phyloP scores from a whole-genome alignment of 83 land plant species.

The Picea abies region DNA sequence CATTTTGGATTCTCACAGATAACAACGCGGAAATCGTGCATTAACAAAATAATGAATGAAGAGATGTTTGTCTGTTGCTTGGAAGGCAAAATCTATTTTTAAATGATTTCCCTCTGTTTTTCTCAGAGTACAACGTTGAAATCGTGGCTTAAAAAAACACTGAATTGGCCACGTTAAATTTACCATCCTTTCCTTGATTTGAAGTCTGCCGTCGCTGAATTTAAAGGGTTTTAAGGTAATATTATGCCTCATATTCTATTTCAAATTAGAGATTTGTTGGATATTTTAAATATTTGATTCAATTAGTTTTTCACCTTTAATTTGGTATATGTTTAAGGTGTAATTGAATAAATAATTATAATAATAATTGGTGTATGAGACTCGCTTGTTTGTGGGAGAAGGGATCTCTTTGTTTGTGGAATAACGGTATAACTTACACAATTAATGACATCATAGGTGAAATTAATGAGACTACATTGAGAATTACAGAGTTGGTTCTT shows the following conservation, averaged over 20 bases:
- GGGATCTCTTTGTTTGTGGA: constrained; percentile 18
- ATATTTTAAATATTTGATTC: neutral
- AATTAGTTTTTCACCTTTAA: neutral
- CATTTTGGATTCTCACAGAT: no score
- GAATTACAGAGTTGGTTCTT: constrained; percentile 86
- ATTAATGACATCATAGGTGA: constrained; percentile 80
- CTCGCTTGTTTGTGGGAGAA: no score
- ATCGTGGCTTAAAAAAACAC: no score
- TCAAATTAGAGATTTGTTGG: neutral
- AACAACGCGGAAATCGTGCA: no score
- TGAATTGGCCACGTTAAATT: no score
- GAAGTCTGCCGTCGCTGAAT: no score
- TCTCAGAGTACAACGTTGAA: no score
- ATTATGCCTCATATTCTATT: neutral
- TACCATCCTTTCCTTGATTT: no score
- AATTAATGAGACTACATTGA: constrained; percentile 75
- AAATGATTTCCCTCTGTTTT: no score
- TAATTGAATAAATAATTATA: constrained; percentile 75
- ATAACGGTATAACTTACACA: constrained; percentile 69
- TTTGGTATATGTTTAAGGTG: constrained; percentile 43
- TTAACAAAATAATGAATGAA: no score
- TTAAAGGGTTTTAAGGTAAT: constrained; percentile 69
- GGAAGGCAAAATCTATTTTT: no score
- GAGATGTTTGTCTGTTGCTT: no score
- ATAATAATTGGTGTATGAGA: constrained; percentile 4